Evolutionary conservation across 768 basidiomycete genomes (phyloP), one percentile per base, ranked within the genome.

Genomic region (Auricularia sp.): DNA sequence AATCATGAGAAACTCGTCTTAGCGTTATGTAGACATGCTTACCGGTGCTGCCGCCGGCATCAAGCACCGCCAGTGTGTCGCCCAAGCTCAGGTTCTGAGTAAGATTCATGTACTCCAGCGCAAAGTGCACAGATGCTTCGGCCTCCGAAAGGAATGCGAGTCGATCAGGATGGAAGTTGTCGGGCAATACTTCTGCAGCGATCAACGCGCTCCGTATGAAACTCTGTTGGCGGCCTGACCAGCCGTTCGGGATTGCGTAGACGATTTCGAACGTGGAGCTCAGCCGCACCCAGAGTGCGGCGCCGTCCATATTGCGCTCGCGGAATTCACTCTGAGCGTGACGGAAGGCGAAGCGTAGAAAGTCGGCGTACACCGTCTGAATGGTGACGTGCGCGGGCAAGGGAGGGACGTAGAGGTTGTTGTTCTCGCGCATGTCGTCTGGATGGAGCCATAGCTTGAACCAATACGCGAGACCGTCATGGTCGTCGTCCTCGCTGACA

Each of bases 61-160:
- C 63, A 2, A 64, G 33, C 2, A 64, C 63, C 10, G 53, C 54
- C 1, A 64, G 53, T 7, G 33, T 56, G 18, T 34, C 21, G 16
- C 54, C 54, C 29, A 36, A 5, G 14, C 36, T 43, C 5, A 64
- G 47, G 54, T 36, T 36, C 10, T 18, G 8, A 39, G 36, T 7
- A 7, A 56, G 36, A 10, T 21, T n/a, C 18, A 35, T 47, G 58
- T 64, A 56, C 21, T 51, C 54, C 16, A 64, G 63, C 21, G 63
- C 63, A n/a, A 58, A 64, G 36, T 64, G 63, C n/a, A 64, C 63
- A 2, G 63, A 64, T 10, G 63, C 63, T 35, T 64, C 63, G 16
- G 34, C 63, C 36, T 64, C 63, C n/a, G 51, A 36, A n/a, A 64
- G 16, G 53, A 64, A 64, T 3, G 53, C 18, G 10, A 64, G 35